These are phyloP conservation scores for Ceratocystiopsis sp. DNA, from an alignment of 2,329 filamentous ascomycete species.

Conservation along the genomic window DNA sequence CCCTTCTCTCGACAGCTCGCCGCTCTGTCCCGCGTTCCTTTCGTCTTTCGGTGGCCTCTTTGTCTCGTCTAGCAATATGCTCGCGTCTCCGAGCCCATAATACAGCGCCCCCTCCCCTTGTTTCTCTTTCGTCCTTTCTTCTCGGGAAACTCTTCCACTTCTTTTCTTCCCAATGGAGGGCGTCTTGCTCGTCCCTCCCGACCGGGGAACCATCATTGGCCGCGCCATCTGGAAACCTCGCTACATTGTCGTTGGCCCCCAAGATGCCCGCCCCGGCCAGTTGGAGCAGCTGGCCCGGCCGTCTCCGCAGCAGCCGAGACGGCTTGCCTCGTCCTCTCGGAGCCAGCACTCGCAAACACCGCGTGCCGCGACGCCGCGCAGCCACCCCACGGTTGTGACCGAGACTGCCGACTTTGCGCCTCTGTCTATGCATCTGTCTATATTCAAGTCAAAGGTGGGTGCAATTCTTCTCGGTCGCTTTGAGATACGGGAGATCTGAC, in stretches of 20 bases:
- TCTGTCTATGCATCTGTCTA: constrained; percentile 24
- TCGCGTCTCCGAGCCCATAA: too few species aligned
- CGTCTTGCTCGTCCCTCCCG: constrained; percentile 30
- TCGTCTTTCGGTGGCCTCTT: neutral
- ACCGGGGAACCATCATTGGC: constrained; percentile 33
- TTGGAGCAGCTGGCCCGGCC: constrained; percentile 1
- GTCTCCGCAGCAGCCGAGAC: constrained; percentile 14
- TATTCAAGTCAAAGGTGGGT: constrained; percentile 39
- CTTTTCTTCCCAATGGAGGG: constrained; percentile 27
- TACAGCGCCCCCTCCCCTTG: too few species aligned
- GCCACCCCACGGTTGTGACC: constrained; percentile 9
- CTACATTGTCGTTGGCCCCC: constrained; percentile 37
- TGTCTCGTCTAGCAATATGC: too few species aligned
- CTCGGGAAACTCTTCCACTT: neutral
- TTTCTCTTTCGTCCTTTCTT: neutral
- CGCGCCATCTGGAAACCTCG: constrained; percentile 39
- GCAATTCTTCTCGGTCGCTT: neutral
- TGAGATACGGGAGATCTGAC: too few species aligned
- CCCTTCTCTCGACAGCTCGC: neutral
- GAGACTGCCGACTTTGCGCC: constrained; percentile 18
- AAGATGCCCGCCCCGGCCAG: neutral
- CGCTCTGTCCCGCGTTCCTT: neutral
- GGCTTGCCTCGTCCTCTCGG: constrained; percentile 13
- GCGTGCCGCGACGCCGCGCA: constrained; percentile 17
- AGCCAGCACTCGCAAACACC: neutral